Base-by-base conservation (phyloP, 2,329 filamentous ascomycete genomes). In the Fonsecaea pedrosoi region DNA sequence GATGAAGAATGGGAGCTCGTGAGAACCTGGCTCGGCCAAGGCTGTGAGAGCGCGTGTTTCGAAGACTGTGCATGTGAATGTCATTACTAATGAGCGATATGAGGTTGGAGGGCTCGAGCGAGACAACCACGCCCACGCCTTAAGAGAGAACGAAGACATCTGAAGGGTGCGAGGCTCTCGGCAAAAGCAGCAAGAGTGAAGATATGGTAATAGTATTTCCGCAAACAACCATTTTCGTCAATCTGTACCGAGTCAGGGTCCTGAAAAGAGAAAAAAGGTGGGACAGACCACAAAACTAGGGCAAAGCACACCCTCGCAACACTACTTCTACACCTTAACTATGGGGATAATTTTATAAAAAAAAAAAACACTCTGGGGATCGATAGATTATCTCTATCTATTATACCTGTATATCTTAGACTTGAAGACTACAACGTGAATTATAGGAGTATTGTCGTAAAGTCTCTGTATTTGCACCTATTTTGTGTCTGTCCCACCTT, bases 1-100 rank as follows among this genome's bases (percentile, higher is more conserved):
- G 34, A 54, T 61, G 59, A 54, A 54, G 54, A 40, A 61, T 61
- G 13, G 1, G 54, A 13, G 59, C 8, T 54, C 18, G 13, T 21
- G 42, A 15, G 42, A 53, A 30, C 5, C 30, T 5, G 5, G 5
- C 42, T 60, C 15, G 42, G 25, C n/a, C 30, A 34, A 6, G 57
- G 32, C 25, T 10, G 32, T 60, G 30, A 30, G 1, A 37, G 54
- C 30, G n/a, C n/a, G 30, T 6, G 37, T 1, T 21, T 37, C 30
- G 12, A 13, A 6, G 45, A 13, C 18, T 5, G 7, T 30, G 9
- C 42, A 30, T 50, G 57, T 10, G 50, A 50, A 32, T 3, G 30
- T 10, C 30, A 60, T 60, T 50, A 60, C 18, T 50, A 50, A 60
- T 25, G 32, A 45, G 7, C 15, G 5, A 12, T 15, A 21, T 50